phyloP scores from a whole-genome alignment of 768 basidiomycete species.

The Hemileccinum rubropunctum region DNA sequence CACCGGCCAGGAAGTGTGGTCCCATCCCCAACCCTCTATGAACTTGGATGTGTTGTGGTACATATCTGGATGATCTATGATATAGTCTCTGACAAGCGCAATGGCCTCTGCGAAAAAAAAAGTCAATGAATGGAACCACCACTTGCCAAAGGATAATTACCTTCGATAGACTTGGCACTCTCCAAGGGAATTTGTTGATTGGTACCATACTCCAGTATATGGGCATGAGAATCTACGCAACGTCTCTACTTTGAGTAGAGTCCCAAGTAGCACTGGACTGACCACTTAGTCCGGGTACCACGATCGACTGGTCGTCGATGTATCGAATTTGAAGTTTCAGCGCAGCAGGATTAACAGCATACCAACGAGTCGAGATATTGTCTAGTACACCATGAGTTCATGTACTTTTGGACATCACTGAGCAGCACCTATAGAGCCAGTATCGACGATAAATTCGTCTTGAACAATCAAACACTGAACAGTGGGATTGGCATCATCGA shows the following conservation, averaged over 20 bases:
- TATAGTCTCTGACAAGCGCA: conserved; percentile 49
- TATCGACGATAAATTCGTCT: conserved; percentile 47
- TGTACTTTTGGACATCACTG: not conserved
- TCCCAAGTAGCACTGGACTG: conserved; percentile 21
- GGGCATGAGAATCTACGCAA: no score
- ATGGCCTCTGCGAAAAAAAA: no score
- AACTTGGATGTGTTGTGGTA: conserved; percentile 54
- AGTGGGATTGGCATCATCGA: conserved; percentile 50
- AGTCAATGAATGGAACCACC: no score
- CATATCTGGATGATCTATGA: conserved; percentile 55
- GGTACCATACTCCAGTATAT: no score
- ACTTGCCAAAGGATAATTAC: no score
- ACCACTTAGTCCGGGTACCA: conserved; percentile 76
- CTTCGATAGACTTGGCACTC: no score
- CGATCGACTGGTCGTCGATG: conserved; percentile 53
- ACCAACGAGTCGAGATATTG: conserved; percentile 42
- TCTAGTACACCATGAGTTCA: conserved; percentile 30
- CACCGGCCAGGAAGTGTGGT: conserved; percentile 15
- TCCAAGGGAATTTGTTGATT: no score
- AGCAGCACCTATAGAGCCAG: conserved; percentile 53
- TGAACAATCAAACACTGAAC: conserved; percentile 66
- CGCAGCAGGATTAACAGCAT: conserved; percentile 20
- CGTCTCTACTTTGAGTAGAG: no score
- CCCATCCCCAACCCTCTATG: conserved; percentile 44
- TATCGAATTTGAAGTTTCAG: conserved; percentile 42